Evolutionary conservation across 352 stramenopile genomes (phyloP).

Genomic region (Pythium oligandrum): DNA sequence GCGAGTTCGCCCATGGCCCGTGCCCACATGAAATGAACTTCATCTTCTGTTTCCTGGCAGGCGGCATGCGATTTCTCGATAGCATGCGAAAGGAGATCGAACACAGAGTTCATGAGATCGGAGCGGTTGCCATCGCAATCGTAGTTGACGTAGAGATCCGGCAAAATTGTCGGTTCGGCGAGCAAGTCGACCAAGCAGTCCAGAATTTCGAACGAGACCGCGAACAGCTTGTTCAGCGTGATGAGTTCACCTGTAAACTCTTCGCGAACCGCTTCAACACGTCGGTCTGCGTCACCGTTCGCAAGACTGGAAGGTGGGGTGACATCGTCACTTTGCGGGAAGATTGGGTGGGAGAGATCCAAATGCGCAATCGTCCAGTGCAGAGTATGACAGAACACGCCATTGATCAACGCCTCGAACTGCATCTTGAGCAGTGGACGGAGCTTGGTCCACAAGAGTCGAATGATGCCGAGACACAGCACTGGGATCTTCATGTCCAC

Average conservation of each 20-base stretch:
- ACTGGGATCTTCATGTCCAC: constrained; percentile 48
- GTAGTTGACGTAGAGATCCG: constrained; percentile 99
- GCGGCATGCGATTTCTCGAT: constrained; percentile 52
- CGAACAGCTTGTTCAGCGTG: constrained; percentile 44
- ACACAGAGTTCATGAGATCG: constrained; percentile 88
- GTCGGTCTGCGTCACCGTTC: not conserved
- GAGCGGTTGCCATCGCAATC: constrained; percentile 98
- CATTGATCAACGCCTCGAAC: constrained; percentile 68
- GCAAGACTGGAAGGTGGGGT: not conserved
- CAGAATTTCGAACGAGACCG: constrained; percentile 69
- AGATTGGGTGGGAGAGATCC: constrained; percentile 55
- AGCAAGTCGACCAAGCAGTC: constrained; percentile 96
- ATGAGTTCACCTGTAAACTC: constrained; percentile 62
- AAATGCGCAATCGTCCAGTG: constrained; percentile 67
- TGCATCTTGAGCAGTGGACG: constrained; percentile 76
- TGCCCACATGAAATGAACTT: constrained; percentile 65
- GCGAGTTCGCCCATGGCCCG: constrained; percentile 62
- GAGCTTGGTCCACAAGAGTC: constrained; percentile 73
- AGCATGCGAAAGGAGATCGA: constrained; percentile 91
- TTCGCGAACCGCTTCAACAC: constrained; percentile 49
- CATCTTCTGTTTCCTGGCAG: constrained; percentile 69
- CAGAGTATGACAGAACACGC: constrained; percentile 60
- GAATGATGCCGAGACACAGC: constrained; percentile 55
- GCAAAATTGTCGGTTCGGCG: constrained; percentile 91
- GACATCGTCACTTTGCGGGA: constrained; percentile 34